These are phyloP conservation scores for Entomortierella parvispora DNA, from an alignment of 192 early-diverging fungal genomes.

Conservation along the genomic window DNA sequence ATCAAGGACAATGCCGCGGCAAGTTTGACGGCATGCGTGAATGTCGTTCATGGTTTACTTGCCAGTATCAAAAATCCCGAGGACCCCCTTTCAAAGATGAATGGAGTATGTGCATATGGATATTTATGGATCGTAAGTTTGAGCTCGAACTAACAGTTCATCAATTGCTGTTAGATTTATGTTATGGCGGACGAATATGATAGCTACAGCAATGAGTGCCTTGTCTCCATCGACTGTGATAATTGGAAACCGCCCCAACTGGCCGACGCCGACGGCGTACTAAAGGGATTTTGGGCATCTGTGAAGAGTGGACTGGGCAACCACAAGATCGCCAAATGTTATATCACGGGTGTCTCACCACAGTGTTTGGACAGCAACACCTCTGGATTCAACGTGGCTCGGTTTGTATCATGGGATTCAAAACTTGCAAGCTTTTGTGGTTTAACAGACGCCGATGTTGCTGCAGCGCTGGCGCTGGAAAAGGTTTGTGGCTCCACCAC, in stretches of 20 bases:
- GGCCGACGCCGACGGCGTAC: slow-evolving; percentile 12
- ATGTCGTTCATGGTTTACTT: slow-evolving; percentile 23
- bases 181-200: slow-evolving; percentile 54
- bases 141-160: slow-evolving; percentile 4
- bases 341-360: slow-evolving; percentile 25
- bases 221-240: slow-evolving; percentile 23
- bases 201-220: slow-evolving; percentile 47
- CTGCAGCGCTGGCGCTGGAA: slow-evolving; percentile 25
- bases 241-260: slow-evolving; percentile 16
- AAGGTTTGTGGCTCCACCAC: slow-evolving; percentile 13
- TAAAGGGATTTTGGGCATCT: slow-evolving; percentile 46
- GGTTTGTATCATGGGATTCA: slow-evolving; percentile 15
- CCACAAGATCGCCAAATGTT: slow-evolving; percentile 19
- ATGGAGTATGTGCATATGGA: slow-evolving; percentile 25
- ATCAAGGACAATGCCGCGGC: slow-evolving; percentile 16
- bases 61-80: slow-evolving; percentile 19
- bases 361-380: slow-evolving; percentile 21
- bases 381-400: slow-evolving; percentile 37
- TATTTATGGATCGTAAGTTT: slow-evolving; percentile 6
- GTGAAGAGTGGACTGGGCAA: slow-evolving; percentile 44
- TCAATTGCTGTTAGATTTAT: slow-evolving; percentile 39
- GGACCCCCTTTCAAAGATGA: slow-evolving; percentile 51
- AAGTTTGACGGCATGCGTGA: slow-evolving; percentile 30
- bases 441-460: slow-evolving; percentile 27
- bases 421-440: slow-evolving; percentile 14